Conservation (phyloP, 108 stramenopile genomes). For the Nitzschia sp. region DNA sequence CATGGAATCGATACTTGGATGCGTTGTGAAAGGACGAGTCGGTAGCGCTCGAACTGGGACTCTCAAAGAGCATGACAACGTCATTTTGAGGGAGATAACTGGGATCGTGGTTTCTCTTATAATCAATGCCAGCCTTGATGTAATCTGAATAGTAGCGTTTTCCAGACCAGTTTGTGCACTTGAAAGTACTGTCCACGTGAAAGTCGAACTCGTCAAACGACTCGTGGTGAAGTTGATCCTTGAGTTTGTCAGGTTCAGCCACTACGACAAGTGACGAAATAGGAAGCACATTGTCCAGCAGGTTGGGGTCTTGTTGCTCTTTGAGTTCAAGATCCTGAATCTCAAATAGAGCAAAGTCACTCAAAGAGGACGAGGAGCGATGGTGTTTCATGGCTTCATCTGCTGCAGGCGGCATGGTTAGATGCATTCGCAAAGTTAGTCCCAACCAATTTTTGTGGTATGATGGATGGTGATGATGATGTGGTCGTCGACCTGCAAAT, state of each 20-base stretch:
- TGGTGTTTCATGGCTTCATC: conserved; percentile 6
- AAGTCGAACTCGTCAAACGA: neutral
- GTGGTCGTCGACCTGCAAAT: too few relatives aligned
- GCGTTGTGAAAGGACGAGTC: conserved; percentile 26
- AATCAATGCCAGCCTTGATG: conserved; percentile 36
- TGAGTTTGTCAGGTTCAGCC: conserved; percentile 29
- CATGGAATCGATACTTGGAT: conserved; percentile 30
- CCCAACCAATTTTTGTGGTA: too few relatives aligned
- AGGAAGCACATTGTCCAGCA: conserved; percentile 11
- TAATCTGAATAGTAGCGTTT: conserved; percentile 35
- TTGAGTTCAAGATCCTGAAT: neutral
- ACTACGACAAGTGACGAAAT: conserved; percentile 20
- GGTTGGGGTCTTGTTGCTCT: neutral
- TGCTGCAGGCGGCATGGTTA: neutral
- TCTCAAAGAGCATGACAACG: conserved; percentile 40
- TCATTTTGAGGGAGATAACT: neutral
- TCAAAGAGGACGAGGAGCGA: conserved; percentile 11
- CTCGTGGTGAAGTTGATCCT: conserved; percentile 14
- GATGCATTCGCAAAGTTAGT: too few relatives aligned
- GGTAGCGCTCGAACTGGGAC: conserved; percentile 27
- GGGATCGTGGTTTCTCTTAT: neutral
- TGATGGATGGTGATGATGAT: too few relatives aligned
- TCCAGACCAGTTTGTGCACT: conserved; percentile 25
- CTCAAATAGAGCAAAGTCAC: conserved; percentile 23
- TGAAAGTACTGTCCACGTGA: neutral